Conservation (phyloP, 805 yeast species). For the Candida easanensis region DNA sequence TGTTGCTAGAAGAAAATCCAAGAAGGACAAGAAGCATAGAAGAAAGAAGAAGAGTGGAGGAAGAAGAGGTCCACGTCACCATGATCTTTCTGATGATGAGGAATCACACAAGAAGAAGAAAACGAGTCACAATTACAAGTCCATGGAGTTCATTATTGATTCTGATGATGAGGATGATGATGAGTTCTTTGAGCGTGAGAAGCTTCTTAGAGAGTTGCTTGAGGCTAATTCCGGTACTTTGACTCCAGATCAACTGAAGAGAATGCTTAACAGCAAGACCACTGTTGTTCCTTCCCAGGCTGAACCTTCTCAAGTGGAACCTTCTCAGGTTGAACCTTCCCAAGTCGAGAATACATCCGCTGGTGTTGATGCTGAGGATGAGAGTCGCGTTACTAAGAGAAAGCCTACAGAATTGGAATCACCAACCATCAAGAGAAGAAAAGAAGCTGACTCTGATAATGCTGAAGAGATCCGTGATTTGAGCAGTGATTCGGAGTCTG, state of each 20-base stretch:
- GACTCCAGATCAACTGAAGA: conserved; percentile 11
- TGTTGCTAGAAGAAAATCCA: conserved; percentile 22
- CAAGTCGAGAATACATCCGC: too few species aligned
- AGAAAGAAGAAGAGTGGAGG: conserved; percentile 14
- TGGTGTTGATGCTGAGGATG: background rate
- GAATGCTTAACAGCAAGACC: conserved; percentile 1
- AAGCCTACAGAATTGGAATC: conserved; percentile 8
- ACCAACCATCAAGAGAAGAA: conserved; percentile 12
- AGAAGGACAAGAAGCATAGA: conserved; percentile 7
- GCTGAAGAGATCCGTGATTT: conserved; percentile 1
- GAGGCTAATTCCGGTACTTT: conserved; percentile 16
- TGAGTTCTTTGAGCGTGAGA: conserved; percentile 56
- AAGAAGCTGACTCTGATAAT: conserved; percentile 1
- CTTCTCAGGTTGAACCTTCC: too few species aligned
- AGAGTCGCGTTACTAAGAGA: conserved; percentile 1
- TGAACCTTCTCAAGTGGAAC: too few species aligned
- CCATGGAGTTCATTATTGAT: conserved; percentile 53
- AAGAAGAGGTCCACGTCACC: conserved; percentile 2
- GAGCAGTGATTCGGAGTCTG: conserved; percentile 2
- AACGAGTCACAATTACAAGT: conserved; percentile 29
- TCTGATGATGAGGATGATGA: conserved; percentile 56
- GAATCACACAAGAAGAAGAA: background rate
- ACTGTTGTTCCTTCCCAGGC: background rate
- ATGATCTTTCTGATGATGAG: conserved; percentile 1
- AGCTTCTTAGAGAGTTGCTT: conserved; percentile 38